Percentiles rank a stretch among this genome's conserved stretches.
Conservation (phyloP, 352 stramenopile genomes). For the Vaucheria bursata region DNA sequence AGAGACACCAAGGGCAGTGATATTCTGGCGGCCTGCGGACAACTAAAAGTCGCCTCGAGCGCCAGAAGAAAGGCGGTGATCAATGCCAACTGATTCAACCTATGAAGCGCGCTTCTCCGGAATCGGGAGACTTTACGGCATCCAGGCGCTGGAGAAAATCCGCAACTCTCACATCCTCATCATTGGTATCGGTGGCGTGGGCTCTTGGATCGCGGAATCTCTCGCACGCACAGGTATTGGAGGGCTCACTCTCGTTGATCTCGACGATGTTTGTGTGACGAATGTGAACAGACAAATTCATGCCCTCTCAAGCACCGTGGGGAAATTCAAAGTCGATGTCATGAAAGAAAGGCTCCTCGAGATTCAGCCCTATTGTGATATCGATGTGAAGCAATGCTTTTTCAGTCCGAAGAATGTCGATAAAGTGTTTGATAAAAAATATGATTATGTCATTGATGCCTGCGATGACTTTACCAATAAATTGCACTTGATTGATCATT, state of each 20-base stretch:
- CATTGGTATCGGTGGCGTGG: slow-evolving; percentile 56
- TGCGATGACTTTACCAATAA: neutral
- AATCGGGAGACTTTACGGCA: slow-evolving; percentile 5
- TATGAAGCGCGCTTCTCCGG: slow-evolving; percentile 12
- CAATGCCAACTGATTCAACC: no score
- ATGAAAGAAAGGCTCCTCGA: neutral
- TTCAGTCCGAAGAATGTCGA: neutral
- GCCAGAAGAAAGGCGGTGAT: neutral
- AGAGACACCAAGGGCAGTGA: neutral
- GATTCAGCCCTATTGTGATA: neutral
- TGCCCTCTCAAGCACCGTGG: slow-evolving; percentile 52
- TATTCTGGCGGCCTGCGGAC: neutral
- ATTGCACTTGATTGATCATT: neutral
- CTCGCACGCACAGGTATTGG: slow-evolving; percentile 59
- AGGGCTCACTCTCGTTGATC: slow-evolving; percentile 57
- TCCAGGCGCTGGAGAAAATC: neutral
- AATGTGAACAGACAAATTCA: slow-evolving; percentile 65
- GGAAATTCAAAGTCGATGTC: slow-evolving; percentile 57
- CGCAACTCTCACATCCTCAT: slow-evolving; percentile 16
- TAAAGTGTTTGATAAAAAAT: neutral
- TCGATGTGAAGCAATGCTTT: neutral
- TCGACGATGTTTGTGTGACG: slow-evolving; percentile 64
- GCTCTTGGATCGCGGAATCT: slow-evolving; percentile 61
- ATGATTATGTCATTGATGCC: neutral
- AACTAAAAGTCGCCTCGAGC: neutral